Evolutionary conservation across 73 alveolate species (phyloP), one percentile per base, ranked within the genome.

Genomic region (Halteria grandinella): DNA sequence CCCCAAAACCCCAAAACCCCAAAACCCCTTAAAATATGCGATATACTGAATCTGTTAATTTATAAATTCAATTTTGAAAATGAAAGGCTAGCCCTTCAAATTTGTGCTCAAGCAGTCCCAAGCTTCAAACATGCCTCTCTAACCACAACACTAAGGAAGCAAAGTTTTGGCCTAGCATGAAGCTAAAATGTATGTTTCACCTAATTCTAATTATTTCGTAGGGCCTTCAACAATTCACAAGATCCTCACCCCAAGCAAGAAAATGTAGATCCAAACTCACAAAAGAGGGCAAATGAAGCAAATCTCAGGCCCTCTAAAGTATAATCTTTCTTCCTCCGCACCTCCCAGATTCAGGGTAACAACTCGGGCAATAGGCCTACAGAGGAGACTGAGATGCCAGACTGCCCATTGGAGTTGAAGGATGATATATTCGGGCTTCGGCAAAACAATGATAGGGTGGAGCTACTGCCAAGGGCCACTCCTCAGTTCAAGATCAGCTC

Each of bases 41-140:
- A 10, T 49, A 11, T 11, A 49, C 8, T 49, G 8, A n/a, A 49
- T 49, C 20, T 23, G 15, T 49, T n/a, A 49, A 49, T 49, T 49
- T n/a, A 49, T n/a, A 54, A 54, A 20, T n/a, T n/a, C n/a, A n/a
- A n/a, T n/a, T n/a, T n/a, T n/a, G n/a, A n/a, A n/a, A n/a, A n/a
- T n/a, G 18, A 20, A 54, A 10, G 8, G 36, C 51, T 14, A 27
- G 27, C 74, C 74, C 24, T 57, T 57, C 36, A 57, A 57, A 31
- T 57, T 57, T 57, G 74, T 57, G 55, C 36, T 27, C 28, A 57
- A 57, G 57, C 5, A 57, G 10, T 57, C 74, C 36, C 55, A 57
- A 20, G 74, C 74, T 28, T n/a, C n/a, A n/a, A n/a, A n/a, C n/a
- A n/a, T n/a, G n/a, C n/a, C n/a, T n/a, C n/a, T n/a, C n/a, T n/a